Base-by-base conservation (phyloP, 2,329 filamentous ascomycete species). In the Aspergillus sp. region DNA sequence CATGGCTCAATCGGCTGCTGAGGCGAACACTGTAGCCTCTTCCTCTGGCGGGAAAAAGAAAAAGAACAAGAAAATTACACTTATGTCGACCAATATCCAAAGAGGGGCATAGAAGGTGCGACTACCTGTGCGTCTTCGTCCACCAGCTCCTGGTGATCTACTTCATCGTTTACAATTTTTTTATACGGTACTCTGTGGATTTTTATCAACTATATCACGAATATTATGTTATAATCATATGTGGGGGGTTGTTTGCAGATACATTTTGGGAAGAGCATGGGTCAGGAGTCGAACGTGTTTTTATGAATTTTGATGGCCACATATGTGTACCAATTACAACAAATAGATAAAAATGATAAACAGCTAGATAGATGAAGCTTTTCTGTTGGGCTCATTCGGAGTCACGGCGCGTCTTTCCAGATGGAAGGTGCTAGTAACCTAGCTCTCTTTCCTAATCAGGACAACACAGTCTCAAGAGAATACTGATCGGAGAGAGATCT, bases 51-150 rank as follows among this genome's bases (percentile, higher is more conserved):
- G 81, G 44, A 86, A 85, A 73, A 85, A 85, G 73, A 88, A 88
- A 78, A 88, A 88, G 74, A 83, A 82, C 47, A 87, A 87, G 77
- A 88, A 88, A 77, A 89, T 89, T 58, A 89, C 86, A 8, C 71
- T 89, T 61, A 88, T 89, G 86, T 87, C 85, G 61, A 89, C 86
- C 27, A 87, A 84, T 68, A 85, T 82, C 47, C 78, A 85, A 65
- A 77, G 85, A 70, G 84, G 83, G 27, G 85, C 85, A 58, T 85
- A 72, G 77, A 41, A 21, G 17, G 19, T 53, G 15, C n/a, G 39
- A 13, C 39, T n/a, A 30, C 6, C 30, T 51, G n/a, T 36, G 32
- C 32, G 32, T 36, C 21, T 47, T 36, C 38, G 5, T 17, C 39
- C 59, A 11, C 8, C 39, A 48, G 10, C 41, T 47, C 44, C 36